phyloP scores from a whole-genome alignment of 306 rosid genomes.

The Fagus crenata region DNA sequence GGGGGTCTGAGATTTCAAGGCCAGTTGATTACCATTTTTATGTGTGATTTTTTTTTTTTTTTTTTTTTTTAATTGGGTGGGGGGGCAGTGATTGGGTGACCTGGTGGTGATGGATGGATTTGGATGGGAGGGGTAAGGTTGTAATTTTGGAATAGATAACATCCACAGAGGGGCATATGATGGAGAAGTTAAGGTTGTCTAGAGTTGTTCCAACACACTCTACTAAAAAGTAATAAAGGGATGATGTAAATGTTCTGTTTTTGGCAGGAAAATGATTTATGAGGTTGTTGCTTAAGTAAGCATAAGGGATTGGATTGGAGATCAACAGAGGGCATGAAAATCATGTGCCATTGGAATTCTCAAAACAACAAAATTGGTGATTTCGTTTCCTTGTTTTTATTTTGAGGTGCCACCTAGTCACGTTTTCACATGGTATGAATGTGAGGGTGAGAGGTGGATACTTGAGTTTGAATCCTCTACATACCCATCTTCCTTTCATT shows the following conservation, averaged over 20 bases:
- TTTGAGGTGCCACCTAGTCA: background rate
- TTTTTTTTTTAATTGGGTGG: too few species aligned
- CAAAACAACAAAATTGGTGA: too few species aligned
- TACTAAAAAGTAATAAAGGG: constrained; percentile 5
- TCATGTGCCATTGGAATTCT: background rate
- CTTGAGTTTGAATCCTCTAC: too few species aligned
- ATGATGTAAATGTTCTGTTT: constrained; percentile 23
- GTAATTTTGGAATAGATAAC: background rate
- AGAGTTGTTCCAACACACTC: constrained; percentile 40
- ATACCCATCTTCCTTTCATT: too few species aligned
- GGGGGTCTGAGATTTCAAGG: too few species aligned
- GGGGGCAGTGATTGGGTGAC: too few species aligned
- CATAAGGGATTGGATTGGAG: background rate
- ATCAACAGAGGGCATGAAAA: background rate
- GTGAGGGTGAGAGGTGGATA: too few species aligned
- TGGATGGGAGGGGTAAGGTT: background rate
- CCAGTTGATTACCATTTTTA: too few species aligned
- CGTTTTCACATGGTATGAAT: too few species aligned
- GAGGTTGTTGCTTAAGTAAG: constrained; percentile 6
- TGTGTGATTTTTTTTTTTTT: too few species aligned
- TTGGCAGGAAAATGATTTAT: constrained; percentile 6
- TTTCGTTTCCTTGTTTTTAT: background rate
- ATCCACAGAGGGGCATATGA: constrained; percentile 8
- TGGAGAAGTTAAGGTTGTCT: constrained; percentile 57
- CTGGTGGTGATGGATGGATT: background rate